A percentile compares a stretch with the other conserved stretches of the same genome.
These are phyloP conservation scores for Linum lewisii DNA, from an alignment of 345 rosid species.

Conservation along the genomic window DNA sequence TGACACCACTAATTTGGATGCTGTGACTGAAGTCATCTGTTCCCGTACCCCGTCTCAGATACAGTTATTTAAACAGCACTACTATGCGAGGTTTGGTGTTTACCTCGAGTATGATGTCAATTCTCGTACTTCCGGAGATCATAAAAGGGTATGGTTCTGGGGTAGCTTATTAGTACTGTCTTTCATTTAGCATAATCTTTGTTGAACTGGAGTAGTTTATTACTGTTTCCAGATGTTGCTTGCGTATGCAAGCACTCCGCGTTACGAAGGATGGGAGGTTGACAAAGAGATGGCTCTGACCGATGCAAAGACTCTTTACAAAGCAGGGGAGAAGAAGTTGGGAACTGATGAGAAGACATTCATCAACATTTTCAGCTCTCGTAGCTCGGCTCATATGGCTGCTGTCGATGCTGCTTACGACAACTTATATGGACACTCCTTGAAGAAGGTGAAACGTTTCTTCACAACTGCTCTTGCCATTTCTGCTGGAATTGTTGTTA, in stretches of 20 bases:
- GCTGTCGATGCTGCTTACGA: slow-evolving; percentile 34
- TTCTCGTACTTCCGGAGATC: slow-evolving; percentile 34
- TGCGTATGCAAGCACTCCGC: slow-evolving; percentile 32
- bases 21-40: slow-evolving; percentile 54
- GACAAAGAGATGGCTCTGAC: slow-evolving; percentile 27
- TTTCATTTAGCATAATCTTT: too few relatives aligned
- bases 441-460: slow-evolving; percentile 40
- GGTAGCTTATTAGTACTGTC: too few relatives aligned
- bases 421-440: slow-evolving; percentile 33
- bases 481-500: not conserved
- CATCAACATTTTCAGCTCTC: slow-evolving; percentile 39
- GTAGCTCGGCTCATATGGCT: slow-evolving; percentile 57
- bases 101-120: slow-evolving; percentile 46
- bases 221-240: slow-evolving; percentile 41
- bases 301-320: slow-evolving; percentile 53
- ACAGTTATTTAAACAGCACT: slow-evolving; percentile 46
- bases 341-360: slow-evolving; percentile 74
- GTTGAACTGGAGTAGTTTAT: slow-evolving; percentile 4
- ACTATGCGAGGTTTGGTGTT: slow-evolving; percentile 32
- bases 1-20: slow-evolving; percentile 11
- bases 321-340: slow-evolving; percentile 53
- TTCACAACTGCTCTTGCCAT: not conserved
- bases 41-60: slow-evolving; percentile 60
- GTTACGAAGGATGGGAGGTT: slow-evolving; percentile 46
- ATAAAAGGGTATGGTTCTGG: slow-evolving; percentile 30